phyloP scores from a whole-genome alignment of 352 stramenopile genomes.

The Plasmopara halstedii region DNA sequence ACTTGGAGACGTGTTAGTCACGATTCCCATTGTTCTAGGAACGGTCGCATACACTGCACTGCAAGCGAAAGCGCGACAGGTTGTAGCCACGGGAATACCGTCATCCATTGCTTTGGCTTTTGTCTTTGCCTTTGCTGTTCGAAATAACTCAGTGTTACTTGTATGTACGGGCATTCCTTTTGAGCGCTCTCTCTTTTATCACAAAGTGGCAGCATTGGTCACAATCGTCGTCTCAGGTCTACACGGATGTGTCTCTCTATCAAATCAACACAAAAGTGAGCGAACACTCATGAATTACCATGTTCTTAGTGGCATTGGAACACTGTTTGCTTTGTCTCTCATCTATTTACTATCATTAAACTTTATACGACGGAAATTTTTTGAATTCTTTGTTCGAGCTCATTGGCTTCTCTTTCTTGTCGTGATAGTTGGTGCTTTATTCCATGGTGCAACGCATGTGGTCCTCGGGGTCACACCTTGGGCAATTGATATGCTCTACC shows the following conservation, averaged over 20 bases:
- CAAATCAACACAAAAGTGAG: conserved; percentile 9
- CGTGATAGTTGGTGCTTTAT: conserved; percentile 27
- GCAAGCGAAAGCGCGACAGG: conserved; percentile 8
- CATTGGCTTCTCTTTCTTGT: conserved; percentile 49
- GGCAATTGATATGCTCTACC: conserved; percentile 35
- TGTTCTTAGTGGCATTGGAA: conserved; percentile 15
- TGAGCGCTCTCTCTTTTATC: conserved; percentile 46
- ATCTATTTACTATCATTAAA: conserved; percentile 31
- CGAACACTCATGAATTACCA: conserved; percentile 8
- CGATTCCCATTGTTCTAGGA: conserved; percentile 13
- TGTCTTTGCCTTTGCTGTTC: conserved; percentile 37
- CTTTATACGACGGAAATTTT: conserved; percentile 38
- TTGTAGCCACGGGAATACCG: conserved; percentile 12
- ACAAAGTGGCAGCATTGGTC: conserved; percentile 39
- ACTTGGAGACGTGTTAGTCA: conserved; percentile 31
- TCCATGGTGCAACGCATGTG: conserved; percentile 33
- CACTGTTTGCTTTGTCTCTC: conserved; percentile 25
- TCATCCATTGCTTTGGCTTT: conserved; percentile 25
- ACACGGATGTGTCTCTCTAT: conserved; percentile 30
- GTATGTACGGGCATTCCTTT: conserved; percentile 33
- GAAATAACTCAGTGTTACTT: conserved; percentile 48
- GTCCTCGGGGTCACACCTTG: conserved; percentile 28
- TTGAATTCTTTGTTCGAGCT: conserved; percentile 38
- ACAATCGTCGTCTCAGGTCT: conserved; percentile 26
- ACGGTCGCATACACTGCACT: conserved; percentile 5